phyloP scores from a whole-genome alignment of 768 basidiomycete species.

The Piloderma croceum region DNA sequence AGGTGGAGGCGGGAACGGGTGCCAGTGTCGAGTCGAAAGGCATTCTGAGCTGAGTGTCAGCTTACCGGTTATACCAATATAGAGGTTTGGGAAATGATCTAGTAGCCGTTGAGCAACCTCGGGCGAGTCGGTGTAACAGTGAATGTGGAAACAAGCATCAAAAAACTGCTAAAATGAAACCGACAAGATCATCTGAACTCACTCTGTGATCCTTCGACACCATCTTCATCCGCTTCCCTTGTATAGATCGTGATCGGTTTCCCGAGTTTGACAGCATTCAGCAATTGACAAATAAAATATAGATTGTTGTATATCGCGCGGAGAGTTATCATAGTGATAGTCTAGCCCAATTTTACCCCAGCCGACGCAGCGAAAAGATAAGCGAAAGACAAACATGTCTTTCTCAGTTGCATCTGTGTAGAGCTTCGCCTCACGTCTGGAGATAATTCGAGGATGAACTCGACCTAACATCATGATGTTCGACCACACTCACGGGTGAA shows the following conservation, averaged over 20 bases:
- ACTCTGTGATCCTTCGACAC: conserved; percentile 70
- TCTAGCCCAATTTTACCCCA: conserved; percentile 89
- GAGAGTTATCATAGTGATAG: conserved; percentile 78
- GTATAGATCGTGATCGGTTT: conserved; percentile 87
- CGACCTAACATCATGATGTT: too few relatives aligned
- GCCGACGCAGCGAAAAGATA: conserved; percentile 54
- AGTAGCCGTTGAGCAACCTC: conserved; percentile 67
- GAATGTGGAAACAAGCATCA: conserved; percentile 80
- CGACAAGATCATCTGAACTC: conserved; percentile 7
- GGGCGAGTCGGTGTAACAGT: conserved; percentile 84
- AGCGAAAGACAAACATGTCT: conserved; percentile 49
- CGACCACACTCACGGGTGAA: conserved; percentile 70
- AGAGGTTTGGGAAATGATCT: conserved; percentile 74
- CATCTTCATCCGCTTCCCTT: conserved; percentile 74
- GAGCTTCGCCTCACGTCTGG: conserved; percentile 63
- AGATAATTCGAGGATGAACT: too few relatives aligned
- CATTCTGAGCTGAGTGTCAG: too few relatives aligned
- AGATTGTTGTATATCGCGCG: conserved; percentile 58
- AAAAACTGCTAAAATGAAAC: neutral
- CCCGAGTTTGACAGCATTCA: conserved; percentile 58
- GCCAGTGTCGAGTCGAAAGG: too few relatives aligned
- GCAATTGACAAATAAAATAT: too few relatives aligned
- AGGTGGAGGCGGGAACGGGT: too few relatives aligned
- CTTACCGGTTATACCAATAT: conserved; percentile 75
- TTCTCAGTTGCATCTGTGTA: conserved; percentile 67